Conservation (phyloP, 75 land plant species). For the Cupressus sempervirens region DNA sequence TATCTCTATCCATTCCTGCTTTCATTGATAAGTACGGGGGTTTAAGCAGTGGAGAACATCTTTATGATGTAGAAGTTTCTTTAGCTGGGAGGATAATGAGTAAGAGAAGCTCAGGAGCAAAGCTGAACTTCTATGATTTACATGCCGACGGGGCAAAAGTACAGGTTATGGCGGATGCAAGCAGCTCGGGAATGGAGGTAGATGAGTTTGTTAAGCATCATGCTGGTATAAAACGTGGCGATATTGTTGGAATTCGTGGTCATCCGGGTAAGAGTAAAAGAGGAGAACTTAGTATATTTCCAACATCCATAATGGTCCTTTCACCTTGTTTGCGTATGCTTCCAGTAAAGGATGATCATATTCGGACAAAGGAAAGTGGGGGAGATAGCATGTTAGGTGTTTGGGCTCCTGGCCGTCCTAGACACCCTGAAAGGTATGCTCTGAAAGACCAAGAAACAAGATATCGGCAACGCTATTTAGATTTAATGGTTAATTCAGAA, state of each 20-base stretch:
- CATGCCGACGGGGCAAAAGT: conserved; percentile 69
- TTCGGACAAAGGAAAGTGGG: no score
- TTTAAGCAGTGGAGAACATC: conserved; percentile 50
- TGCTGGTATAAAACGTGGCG: conserved; percentile 74
- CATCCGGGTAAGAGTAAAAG: conserved; percentile 57
- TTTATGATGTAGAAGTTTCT: conserved; percentile 37
- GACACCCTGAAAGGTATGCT: no score
- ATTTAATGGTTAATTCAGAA: no score
- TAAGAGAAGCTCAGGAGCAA: conserved; percentile 65
- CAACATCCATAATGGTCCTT: no score
- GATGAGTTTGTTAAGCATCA: conserved; percentile 64
- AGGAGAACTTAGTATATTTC: no score
- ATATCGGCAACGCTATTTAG: no score
- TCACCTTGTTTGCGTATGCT: no score
- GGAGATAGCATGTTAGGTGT: no score
- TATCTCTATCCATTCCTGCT: conserved; percentile 41
- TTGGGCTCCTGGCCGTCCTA: no score
- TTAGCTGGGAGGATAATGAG: conserved; percentile 77
- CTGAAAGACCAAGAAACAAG: no score
- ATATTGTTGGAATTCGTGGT: conserved; percentile 77
- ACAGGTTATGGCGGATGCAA: conserved; percentile 78
- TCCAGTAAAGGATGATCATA: no score
- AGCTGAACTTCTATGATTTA: conserved; percentile 76
- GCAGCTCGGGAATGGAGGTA: conserved; percentile 51
- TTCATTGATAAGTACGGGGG: conserved; percentile 40